Percentiles rank a stretch among this genome's conserved stretches.
Evolutionary conservation across 495 filamentous ascomycete genomes (phyloP).

Genomic region (Penicillium antarcticum): DNA sequence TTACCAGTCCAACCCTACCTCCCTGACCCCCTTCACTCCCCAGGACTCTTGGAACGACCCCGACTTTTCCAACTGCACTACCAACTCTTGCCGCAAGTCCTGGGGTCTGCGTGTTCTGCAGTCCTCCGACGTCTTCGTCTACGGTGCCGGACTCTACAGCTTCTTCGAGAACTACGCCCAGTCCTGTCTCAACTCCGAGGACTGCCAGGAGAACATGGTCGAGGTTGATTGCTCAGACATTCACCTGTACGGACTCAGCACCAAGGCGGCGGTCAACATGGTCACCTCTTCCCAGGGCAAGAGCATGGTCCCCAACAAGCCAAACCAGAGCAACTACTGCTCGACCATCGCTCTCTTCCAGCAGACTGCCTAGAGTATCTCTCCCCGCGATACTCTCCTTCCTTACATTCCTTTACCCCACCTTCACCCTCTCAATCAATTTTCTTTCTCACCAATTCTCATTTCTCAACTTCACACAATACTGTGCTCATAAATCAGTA

Average conservation of each 20-base stretch:
- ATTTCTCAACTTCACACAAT: too few species aligned
- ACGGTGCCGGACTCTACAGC: conserved; percentile 77
- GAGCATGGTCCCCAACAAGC: conserved; percentile 54
- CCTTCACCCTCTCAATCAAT: not conserved
- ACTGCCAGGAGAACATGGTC: conserved; percentile 87
- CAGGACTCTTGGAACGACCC: conserved; percentile 70
- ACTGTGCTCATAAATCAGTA: too few species aligned
- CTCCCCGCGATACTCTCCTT: not conserved
- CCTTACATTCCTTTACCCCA: not conserved
- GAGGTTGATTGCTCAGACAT: conserved; percentile 71
- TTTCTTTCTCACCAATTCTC: not conserved
- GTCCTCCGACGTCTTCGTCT: conserved; percentile 65
- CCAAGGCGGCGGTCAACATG: conserved; percentile 87
- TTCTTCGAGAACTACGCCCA: conserved; percentile 90
- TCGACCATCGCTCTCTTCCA: conserved; percentile 68
- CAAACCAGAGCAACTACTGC: conserved; percentile 72
- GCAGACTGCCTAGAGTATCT: conserved; percentile 22
- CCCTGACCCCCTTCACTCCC: conserved; percentile 62
- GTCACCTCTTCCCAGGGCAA: conserved; percentile 54
- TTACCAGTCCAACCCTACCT: conserved; percentile 80
- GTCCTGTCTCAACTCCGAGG: conserved; percentile 66
- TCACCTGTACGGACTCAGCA: conserved; percentile 76
- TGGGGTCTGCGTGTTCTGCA: conserved; percentile 79
- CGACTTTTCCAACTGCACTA: conserved; percentile 62
- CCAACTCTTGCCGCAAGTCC: conserved; percentile 67